These are phyloP conservation scores for Canavalia ensiformis DNA, from an alignment of 306 rosid genomes.

Conservation along the genomic window DNA sequence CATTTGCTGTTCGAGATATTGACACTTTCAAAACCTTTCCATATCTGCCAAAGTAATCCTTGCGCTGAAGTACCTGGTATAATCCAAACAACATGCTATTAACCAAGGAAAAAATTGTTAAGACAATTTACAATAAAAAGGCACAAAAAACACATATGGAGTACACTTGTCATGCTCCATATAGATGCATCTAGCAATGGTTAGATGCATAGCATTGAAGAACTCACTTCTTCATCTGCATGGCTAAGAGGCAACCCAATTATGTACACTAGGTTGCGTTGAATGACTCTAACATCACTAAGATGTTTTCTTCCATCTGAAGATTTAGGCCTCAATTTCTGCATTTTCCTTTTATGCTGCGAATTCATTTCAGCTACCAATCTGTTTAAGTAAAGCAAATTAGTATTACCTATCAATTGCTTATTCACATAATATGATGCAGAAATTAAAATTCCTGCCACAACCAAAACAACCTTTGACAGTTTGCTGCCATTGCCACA, in stretches of 20 bases:
- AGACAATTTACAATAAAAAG: slow-evolving; percentile 30
- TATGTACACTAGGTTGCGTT: slow-evolving; percentile 65
- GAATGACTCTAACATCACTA: slow-evolving; percentile 65
- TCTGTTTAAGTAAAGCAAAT: slow-evolving; percentile 46
- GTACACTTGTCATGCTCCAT: slow-evolving; percentile 29
- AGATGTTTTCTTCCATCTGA: slow-evolving; percentile 64
- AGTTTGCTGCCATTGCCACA: slow-evolving; percentile 64
- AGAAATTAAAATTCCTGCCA: slow-evolving; percentile 12
- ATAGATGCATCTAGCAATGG: slow-evolving; percentile 42
- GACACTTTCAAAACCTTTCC: slow-evolving; percentile 68
- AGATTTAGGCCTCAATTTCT: slow-evolving; percentile 58
- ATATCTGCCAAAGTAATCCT: slow-evolving; percentile 66
- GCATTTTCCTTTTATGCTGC: slow-evolving; percentile 55
- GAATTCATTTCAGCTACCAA: slow-evolving; percentile 66
- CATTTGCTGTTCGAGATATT: slow-evolving; percentile 61
- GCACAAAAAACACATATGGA: not conserved
- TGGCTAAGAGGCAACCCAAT: slow-evolving; percentile 65
- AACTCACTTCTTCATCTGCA: slow-evolving; percentile 67
- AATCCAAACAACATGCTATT: slow-evolving; percentile 39
- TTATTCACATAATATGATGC: slow-evolving; percentile 7
- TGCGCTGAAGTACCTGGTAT: slow-evolving; percentile 61
- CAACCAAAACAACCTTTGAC: slow-evolving; percentile 59
- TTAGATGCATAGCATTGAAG: slow-evolving; percentile 29
- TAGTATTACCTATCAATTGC: slow-evolving; percentile 15
- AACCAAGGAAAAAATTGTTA: slow-evolving; percentile 21